phyloP scores from a whole-genome alignment of 2,329 filamentous ascomycete genomes.

The Huntiella decipiens region DNA sequence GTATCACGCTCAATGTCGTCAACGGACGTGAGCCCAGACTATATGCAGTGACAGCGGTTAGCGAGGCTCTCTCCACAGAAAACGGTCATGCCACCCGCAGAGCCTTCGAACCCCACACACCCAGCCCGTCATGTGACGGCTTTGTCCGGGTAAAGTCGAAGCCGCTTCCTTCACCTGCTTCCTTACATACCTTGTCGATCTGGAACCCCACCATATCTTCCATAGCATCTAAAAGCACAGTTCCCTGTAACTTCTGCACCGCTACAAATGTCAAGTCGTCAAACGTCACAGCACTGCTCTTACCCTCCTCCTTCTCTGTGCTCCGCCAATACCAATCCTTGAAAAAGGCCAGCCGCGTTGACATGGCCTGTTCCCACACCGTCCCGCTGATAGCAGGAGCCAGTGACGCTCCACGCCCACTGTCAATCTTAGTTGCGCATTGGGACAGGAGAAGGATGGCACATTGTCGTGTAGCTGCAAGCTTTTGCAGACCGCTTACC shows the following conservation, averaged over 20 bases:
- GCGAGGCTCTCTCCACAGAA: not conserved
- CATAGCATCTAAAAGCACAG: slow-evolving; percentile 21
- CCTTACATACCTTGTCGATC: slow-evolving; percentile 25
- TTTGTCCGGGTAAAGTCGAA: slow-evolving; percentile 1
- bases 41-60: not conserved
- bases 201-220: slow-evolving; percentile 30
- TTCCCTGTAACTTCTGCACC: slow-evolving; percentile 45
- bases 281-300: slow-evolving; percentile 1
- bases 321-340: slow-evolving; percentile 47
- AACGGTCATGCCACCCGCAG: too few relatives aligned
- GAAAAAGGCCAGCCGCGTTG: slow-evolving; percentile 57
- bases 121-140: not conserved
- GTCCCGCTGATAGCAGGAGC: slow-evolving; percentile 55
- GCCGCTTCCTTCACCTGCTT: too few relatives aligned
- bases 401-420: slow-evolving; percentile 46
- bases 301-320: not conserved
- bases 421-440: slow-evolving; percentile 62
- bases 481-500: slow-evolving; percentile 51
- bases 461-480: slow-evolving; percentile 54
- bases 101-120: too few relatives aligned
- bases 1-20: slow-evolving; percentile 12
- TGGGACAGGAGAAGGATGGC: slow-evolving; percentile 63
- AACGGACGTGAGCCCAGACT: slow-evolving; percentile 11
- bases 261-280: slow-evolving; percentile 19
- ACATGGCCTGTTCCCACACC: slow-evolving; percentile 64